Evolutionary conservation across 331 rosid genomes (phyloP), one percentile per base, ranked within the genome.

Genomic region (Phaseolus coccineus): DNA sequence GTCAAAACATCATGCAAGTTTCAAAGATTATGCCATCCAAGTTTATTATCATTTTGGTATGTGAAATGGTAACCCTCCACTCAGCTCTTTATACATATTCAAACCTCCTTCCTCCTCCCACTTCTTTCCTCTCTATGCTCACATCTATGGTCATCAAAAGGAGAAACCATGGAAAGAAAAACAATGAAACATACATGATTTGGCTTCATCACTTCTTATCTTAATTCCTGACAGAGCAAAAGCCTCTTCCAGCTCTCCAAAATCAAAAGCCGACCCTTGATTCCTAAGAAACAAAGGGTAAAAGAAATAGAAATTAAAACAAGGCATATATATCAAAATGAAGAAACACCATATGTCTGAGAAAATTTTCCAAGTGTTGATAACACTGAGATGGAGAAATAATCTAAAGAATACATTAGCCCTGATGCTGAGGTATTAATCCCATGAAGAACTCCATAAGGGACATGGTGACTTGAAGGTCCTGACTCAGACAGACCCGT

Each of bases 181-280:
- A 73, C 89, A 40, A 53, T 53, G 59, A 53, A 66, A 69, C 93
- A 65, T 91, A 94, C 98, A 65, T 93, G 93, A 83, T 93, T 89
- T 92, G 76, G 89, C 85, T 87, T 91, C 94, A 90, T 95, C 92
- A 82, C 87, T 89, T 85, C 88, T 87, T 25, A 85, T 73, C 82
- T 85, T 81, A 11, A 87, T 77, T 74, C 91, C 98, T 85, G 91
- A 97, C 74, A 92, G 82, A 63, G 79, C 93, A 56, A 96, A 88
- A 77, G 99, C 99, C 80, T 96, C 96, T 85, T 96, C 98, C 71
- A 93, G 89, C 88, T 91, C 99, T 58, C 98, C 98, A 85, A 96
- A 93, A 87, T 90, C 93, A 84, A 93, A 96, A 83, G 88, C 76
- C 35, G 92, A 83, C 40, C 85, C 97, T 82, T 93, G 92, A 80